Evolutionary conservation across 2,329 filamentous ascomycete genomes (phyloP).

Genomic region (Ophiocordyceps camponoti-floridani): DNA sequence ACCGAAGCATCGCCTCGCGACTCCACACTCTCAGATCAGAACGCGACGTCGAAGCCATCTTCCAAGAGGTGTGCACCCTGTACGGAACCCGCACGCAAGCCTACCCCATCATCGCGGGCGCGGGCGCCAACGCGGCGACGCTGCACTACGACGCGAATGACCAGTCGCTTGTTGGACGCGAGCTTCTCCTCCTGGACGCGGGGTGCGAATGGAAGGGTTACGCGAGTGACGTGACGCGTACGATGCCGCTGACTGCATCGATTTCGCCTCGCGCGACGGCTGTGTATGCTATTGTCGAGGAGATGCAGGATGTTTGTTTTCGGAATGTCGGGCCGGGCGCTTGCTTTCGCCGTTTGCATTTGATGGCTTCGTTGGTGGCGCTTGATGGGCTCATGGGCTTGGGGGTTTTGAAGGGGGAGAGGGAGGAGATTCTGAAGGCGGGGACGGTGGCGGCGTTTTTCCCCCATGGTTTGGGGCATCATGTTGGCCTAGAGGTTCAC

Average conservation of each 20-base stretch:
- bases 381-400: constrained; percentile 51
- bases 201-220: constrained; percentile 76
- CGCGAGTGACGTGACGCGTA: constrained; percentile 78
- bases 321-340: constrained; percentile 48
- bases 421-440: constrained; percentile 31
- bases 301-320: constrained; percentile 68
- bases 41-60: constrained; percentile 65
- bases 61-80: constrained; percentile 53
- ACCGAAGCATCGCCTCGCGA: constrained; percentile 50
- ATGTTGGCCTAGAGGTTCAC: constrained; percentile 48
- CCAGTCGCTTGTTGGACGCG: constrained; percentile 46
- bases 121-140: constrained; percentile 65
- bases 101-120: constrained; percentile 77
- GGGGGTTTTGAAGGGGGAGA: constrained; percentile 51
- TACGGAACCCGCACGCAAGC: constrained; percentile 60
- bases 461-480: constrained; percentile 47
- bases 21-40: constrained; percentile 54
- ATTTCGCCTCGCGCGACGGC: constrained; percentile 52
- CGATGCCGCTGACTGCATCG: constrained; percentile 55
- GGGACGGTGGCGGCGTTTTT: constrained; percentile 45
- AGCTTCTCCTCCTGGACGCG: constrained; percentile 72
- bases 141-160: constrained; percentile 79
- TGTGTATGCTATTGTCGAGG: constrained; percentile 61
- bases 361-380: constrained; percentile 54
- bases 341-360: constrained; percentile 53